Evolutionary conservation across 352 stramenopile species (phyloP).

Genomic region (Globisporangium rhizosaccharum): DNA sequence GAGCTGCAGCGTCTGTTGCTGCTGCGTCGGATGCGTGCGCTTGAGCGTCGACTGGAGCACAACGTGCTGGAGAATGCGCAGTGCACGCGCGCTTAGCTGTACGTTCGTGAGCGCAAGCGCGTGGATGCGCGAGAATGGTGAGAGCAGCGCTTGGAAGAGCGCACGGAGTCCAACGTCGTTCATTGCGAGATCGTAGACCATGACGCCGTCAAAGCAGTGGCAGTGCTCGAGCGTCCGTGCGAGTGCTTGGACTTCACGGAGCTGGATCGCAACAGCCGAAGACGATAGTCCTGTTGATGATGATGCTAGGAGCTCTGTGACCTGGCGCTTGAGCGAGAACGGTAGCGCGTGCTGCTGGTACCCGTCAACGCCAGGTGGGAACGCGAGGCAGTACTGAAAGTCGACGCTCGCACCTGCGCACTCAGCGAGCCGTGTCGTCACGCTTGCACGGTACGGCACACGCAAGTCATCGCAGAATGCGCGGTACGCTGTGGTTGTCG

Average conservation of each 20-base stretch:
- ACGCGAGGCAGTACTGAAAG: conserved; percentile 57
- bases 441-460: conserved; percentile 40
- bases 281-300: neutral
- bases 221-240: conserved; percentile 33
- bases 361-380: conserved; percentile 23
- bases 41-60: conserved; percentile 55
- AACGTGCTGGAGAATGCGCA: conserved; percentile 47
- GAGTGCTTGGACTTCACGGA: conserved; percentile 45
- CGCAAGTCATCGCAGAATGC: conserved; percentile 59
- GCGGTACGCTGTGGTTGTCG: conserved; percentile 42
- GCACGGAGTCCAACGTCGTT: conserved; percentile 31
- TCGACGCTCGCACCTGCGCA: conserved; percentile 47
- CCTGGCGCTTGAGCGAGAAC: conserved; percentile 2
- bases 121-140: conserved; percentile 26
- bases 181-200: conserved; percentile 44
- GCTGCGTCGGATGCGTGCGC: neutral
- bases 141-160: conserved; percentile 48
- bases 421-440: conserved; percentile 41
- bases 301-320: neutral
- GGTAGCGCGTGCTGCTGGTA: conserved; percentile 17
- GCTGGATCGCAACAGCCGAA: conserved; percentile 14
- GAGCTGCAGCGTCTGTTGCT: conserved; percentile 21
- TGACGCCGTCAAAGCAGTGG: conserved; percentile 38
- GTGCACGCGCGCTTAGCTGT: conserved; percentile 24
- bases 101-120: conserved; percentile 50